phyloP scores from a whole-genome alignment of 2,329 filamentous ascomycete species.

The Didymella keratinophila region DNA sequence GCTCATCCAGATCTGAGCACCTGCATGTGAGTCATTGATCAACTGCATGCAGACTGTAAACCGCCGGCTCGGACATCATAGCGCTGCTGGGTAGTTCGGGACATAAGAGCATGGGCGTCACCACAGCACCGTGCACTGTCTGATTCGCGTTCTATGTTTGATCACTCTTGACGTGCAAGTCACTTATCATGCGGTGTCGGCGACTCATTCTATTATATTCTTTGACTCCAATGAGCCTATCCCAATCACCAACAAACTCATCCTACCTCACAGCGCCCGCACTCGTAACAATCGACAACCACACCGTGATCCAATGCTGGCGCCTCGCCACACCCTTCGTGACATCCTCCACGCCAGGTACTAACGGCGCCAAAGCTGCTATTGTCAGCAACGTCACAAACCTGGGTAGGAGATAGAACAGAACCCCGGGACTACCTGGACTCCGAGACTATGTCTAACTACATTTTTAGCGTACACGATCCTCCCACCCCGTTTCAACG shows the following conservation, averaged over 20 bases:
- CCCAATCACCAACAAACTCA: conserved; percentile 14
- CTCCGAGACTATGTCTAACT: too few relatives aligned
- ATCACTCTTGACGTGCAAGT: too few relatives aligned
- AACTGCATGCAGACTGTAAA: conserved; percentile 4
- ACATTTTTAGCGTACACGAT: conserved; percentile 33
- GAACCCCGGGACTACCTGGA: too few relatives aligned
- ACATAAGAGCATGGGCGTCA: too few relatives aligned
- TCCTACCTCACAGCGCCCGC: conserved; percentile 45
- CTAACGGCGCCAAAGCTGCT: conserved; percentile 30
- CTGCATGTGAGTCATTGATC: not conserved
- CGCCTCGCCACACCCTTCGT: conserved; percentile 39
- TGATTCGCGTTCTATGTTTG: too few relatives aligned
- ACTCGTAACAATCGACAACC: conserved; percentile 44
- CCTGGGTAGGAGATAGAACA: conserved; percentile 4
- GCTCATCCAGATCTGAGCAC: not conserved
- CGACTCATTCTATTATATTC: not conserved
- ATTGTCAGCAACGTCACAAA: conserved; percentile 35
- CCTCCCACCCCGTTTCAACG: conserved; percentile 44
- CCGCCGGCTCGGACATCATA: not conserved
- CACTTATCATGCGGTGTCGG: too few relatives aligned
- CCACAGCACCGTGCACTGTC: too few relatives aligned
- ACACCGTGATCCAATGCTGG: conserved; percentile 49
- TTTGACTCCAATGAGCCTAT: not conserved
- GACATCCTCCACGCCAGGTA: conserved; percentile 38
- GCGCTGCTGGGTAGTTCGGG: not conserved